Base-by-base conservation (phyloP, 169 alveolate species). In the Hepatocystis sp. region DNA sequence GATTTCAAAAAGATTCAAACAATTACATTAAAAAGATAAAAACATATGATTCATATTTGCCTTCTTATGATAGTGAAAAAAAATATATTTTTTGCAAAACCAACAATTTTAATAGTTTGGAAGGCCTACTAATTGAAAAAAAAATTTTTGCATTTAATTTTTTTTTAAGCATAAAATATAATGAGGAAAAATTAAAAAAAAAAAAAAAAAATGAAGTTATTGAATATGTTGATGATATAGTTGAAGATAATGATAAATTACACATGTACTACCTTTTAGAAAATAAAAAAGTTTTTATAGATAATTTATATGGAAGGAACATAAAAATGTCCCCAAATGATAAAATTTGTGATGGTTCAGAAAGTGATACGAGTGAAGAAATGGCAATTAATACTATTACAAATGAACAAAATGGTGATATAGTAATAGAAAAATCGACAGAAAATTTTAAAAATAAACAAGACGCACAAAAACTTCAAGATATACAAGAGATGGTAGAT, bases 81-180 rank as follows among this genome's bases (percentile, higher is more conserved):
- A 55, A 27, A 15, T 71, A 71, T 39, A 2, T 58, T 4, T 44
- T 36, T 7, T 71, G 76, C 40, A 71, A 61, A 61, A 56, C 23
- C 19, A 71, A 71, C 28, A 71, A 56, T 47, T 71, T 71, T 25
- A 71, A 27, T 51, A 71, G 58, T 47, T 71, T 71, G 40, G 40
- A 17, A 23, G 86, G 67, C 5, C 19, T 71, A 28, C 28, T 40
- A 28, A 58, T 71, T 44, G 86, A 71, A 58, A 71, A 71, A 19
- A 71, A 71, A 2, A 25, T 71, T 5, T 71, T 71, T 51, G 23
- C 34, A 11, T 40, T 71, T 13, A 71, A 71, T 58, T 56, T 71
- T 15, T 5, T 42, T 61, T 47, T 71, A 19, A 71, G 86, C 8
- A 51, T 32, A 46, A 30, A 71, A 71, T 71, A 61, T 71, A 71